Evolutionary conservation across 2,329 filamentous ascomycete genomes (phyloP).

Genomic region (Alternaria metachromatica): DNA sequence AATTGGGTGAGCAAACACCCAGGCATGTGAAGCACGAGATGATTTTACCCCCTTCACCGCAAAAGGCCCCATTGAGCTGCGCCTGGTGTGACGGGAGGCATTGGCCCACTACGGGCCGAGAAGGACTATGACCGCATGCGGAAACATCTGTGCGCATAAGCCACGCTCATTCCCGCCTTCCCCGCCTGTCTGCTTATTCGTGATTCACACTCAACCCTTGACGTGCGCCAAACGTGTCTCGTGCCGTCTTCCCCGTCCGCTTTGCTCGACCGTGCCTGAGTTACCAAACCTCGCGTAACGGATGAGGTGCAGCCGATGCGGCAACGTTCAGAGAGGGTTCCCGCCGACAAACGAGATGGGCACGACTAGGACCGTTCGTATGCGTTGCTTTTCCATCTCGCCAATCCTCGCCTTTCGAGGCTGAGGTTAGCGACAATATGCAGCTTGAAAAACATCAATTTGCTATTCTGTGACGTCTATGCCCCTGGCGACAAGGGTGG

Average conservation of each 20-base stretch:
- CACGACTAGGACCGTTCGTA: neutral
- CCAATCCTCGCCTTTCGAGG: constrained; percentile 5
- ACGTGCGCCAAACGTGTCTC: constrained; percentile 27
- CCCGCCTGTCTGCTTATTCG: constrained; percentile 30
- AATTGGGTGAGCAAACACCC: constrained; percentile 33
- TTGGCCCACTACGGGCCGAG: constrained; percentile 36
- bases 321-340: constrained; percentile 28
- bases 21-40: constrained; percentile 33
- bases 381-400: constrained; percentile 7
- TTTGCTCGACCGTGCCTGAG: constrained; percentile 26
- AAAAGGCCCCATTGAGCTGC: constrained; percentile 26
- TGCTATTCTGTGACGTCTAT: constrained; percentile 16
- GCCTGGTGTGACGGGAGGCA: constrained; percentile 38
- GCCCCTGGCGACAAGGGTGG: constrained; percentile 15
- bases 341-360: constrained; percentile 16
- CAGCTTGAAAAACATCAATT: constrained; percentile 14
- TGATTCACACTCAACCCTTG: constrained; percentile 17
- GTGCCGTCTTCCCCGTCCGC: constrained; percentile 41
- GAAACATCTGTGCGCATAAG: constrained; percentile 19
- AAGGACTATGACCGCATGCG: constrained; percentile 14
- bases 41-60: constrained; percentile 39
- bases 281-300: constrained; percentile 26
- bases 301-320: constrained; percentile 27
- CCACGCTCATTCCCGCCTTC: constrained; percentile 23
- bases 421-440: constrained; percentile 16